These are phyloP conservation scores for Hebeloma cylindrosporum DNA, from an alignment of 768 basidiomycete genomes.

Conservation along the genomic window DNA sequence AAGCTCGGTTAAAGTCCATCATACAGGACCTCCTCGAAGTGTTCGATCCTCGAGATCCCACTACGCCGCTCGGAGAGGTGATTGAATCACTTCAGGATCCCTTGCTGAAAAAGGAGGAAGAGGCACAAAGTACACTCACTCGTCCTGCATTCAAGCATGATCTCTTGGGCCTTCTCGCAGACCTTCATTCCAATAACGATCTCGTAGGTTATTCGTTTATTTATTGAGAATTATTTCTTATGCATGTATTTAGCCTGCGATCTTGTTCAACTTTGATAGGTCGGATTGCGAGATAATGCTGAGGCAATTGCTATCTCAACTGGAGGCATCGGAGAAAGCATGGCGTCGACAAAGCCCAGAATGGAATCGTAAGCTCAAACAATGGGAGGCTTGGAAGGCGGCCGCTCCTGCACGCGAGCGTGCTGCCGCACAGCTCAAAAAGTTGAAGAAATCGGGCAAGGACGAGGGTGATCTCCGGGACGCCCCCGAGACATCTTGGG, in stretches of 20 bases:
- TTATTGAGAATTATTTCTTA: too few relatives aligned
- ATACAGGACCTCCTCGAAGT: conserved; percentile 37
- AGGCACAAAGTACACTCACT: too few relatives aligned
- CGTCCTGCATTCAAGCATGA: too few relatives aligned
- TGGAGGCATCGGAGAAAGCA: too few relatives aligned
- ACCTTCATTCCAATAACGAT: too few relatives aligned
- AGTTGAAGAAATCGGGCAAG: conserved; percentile 35
- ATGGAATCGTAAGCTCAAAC: conserved; percentile 50
- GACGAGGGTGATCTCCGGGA: conserved; percentile 16
- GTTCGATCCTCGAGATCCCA: conserved; percentile 33
- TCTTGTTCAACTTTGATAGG: too few relatives aligned
- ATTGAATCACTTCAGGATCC: conserved; percentile 41
- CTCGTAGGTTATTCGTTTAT: too few relatives aligned
- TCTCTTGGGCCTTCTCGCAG: too few relatives aligned
- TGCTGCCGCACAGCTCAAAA: conserved; percentile 38
- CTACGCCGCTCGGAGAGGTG: conserved; percentile 36
- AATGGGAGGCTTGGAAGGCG: conserved; percentile 51
- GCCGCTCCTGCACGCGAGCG: conserved; percentile 50
- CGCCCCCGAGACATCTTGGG: conserved; percentile 38
- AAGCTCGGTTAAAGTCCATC: conserved; percentile 47
- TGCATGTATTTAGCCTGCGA: too few relatives aligned
- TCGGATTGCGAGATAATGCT: too few relatives aligned
- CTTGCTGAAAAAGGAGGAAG: too few relatives aligned
- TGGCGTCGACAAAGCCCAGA: conserved; percentile 23
- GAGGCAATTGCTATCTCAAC: too few relatives aligned